Percentiles rank a stretch among this genome's conserved stretches.
Conservation (phyloP, 305 asterid species). For the Fraxinus platypoda region DNA sequence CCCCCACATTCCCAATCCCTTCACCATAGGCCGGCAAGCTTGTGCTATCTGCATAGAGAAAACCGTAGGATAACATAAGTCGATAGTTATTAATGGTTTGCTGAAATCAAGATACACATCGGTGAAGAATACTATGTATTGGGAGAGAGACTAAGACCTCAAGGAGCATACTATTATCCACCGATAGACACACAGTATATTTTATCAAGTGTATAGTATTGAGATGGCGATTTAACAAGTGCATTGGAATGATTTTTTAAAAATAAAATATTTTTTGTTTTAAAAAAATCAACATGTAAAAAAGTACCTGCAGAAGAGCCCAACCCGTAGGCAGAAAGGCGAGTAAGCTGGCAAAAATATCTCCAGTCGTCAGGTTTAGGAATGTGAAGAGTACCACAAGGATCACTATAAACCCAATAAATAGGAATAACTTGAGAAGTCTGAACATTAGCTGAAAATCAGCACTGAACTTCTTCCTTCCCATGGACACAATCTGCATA, state of each 20-base stretch:
- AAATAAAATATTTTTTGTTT: neutral
- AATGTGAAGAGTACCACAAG: slow-evolving; percentile 56
- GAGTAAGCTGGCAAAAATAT: slow-evolving; percentile 71
- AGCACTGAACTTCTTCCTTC: slow-evolving; percentile 89
- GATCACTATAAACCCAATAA: slow-evolving; percentile 58
- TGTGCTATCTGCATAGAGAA: slow-evolving; percentile 43
- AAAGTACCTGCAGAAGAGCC: slow-evolving; percentile 71
- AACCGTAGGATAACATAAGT: neutral
- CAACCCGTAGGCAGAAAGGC: slow-evolving; percentile 97
- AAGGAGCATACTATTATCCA: neutral
- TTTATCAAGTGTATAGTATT: neutral
- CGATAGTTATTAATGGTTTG: neutral
- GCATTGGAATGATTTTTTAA: neutral
- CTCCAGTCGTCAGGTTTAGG: slow-evolving; percentile 70
- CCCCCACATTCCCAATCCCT: slow-evolving; percentile 59
- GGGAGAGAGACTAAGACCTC: neutral
- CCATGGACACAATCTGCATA: slow-evolving; percentile 84
- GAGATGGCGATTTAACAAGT: neutral
- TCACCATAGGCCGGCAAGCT: slow-evolving; percentile 52
- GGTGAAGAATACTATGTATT: neutral
- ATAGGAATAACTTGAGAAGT: slow-evolving; percentile 73
- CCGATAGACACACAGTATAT: neutral
- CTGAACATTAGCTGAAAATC: slow-evolving; percentile 97
- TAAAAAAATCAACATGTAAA: neutral
- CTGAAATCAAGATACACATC: neutral